Evolutionary conservation across 345 rosid species (phyloP).

Genomic region (Dimocarpus longan): DNA sequence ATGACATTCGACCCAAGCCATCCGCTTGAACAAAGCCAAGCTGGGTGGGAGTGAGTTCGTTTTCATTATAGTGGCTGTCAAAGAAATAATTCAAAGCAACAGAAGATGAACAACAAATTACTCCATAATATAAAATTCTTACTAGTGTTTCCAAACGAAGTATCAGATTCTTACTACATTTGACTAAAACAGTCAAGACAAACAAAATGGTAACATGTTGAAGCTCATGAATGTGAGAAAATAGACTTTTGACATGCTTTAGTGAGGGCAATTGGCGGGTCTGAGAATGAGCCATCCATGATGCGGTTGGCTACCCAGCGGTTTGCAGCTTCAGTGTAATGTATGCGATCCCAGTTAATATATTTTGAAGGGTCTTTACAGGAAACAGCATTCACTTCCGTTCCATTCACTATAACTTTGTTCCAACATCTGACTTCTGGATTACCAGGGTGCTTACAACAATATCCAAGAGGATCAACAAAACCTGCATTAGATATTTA

Average conservation of each 20-base stretch:
- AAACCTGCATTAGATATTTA: conserved; percentile 22
- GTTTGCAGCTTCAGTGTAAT: conserved; percentile 41
- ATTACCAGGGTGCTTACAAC: conserved; percentile 33
- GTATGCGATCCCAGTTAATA: conserved; percentile 42
- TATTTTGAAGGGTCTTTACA: conserved; percentile 32
- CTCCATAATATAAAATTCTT: background rate
- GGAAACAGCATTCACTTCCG: conserved; percentile 7
- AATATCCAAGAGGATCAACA: conserved; percentile 20
- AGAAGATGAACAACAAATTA: background rate
- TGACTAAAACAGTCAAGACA: background rate
- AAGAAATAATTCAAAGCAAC: too few species aligned
- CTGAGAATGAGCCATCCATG: conserved; percentile 35
- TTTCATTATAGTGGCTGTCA: background rate
- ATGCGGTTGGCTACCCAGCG: conserved; percentile 32
- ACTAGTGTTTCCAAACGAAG: background rate
- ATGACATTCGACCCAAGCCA: too few species aligned
- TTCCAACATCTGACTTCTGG: conserved; percentile 25
- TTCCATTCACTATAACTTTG: conserved; percentile 26
- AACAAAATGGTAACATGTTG: background rate
- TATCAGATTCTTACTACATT: background rate
- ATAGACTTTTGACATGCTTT: conserved; percentile 19
- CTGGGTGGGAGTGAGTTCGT: background rate
- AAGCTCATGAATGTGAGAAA: background rate
- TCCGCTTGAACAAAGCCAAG: too few species aligned
- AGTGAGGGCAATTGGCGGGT: conserved; percentile 30